phyloP scores from a whole-genome alignment of 2,329 filamentous ascomycete genomes.

The Aspergillus tubingensis region DNA sequence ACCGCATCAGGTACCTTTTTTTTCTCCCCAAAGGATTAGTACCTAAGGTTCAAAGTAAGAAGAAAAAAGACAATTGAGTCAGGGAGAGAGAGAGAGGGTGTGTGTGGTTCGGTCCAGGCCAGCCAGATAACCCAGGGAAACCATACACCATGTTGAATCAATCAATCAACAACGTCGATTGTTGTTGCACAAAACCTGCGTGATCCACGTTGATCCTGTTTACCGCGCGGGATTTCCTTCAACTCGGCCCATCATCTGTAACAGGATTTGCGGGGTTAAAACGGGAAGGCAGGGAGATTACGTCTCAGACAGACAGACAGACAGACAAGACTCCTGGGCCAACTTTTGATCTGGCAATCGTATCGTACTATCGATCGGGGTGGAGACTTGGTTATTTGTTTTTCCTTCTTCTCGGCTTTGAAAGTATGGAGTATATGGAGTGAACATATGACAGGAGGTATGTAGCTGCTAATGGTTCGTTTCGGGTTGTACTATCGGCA shows the following conservation, averaged over 20 bases:
- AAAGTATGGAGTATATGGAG: neutral
- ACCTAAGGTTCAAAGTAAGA: neutral
- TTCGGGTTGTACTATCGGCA: neutral
- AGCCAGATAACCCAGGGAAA: slow-evolving; percentile 4
- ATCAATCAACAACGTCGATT: neutral
- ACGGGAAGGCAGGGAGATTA: neutral
- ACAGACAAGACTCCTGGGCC: neutral
- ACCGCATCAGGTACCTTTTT: neutral
- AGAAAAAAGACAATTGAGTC: neutral
- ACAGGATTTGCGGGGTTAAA: slow-evolving; percentile 8
- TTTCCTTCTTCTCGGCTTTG: too few relatives aligned
- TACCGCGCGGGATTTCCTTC: slow-evolving; percentile 14
- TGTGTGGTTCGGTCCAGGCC: neutral
- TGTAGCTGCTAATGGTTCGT: too few relatives aligned
- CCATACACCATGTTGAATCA: neutral
- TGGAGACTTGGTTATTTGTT: neutral
- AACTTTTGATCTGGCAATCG: neutral
- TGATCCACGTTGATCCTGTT: slow-evolving; percentile 12
- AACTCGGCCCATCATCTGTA: neutral
- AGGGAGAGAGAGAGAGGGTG: neutral
- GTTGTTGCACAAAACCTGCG: slow-evolving; percentile 12
- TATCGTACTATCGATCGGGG: neutral
- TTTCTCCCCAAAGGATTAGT: neutral
- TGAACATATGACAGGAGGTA: neutral
- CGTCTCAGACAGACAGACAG: neutral